Evolutionary conservation across 768 basidiomycete genomes (phyloP).

Genomic region (Mycena sanguinolenta): DNA sequence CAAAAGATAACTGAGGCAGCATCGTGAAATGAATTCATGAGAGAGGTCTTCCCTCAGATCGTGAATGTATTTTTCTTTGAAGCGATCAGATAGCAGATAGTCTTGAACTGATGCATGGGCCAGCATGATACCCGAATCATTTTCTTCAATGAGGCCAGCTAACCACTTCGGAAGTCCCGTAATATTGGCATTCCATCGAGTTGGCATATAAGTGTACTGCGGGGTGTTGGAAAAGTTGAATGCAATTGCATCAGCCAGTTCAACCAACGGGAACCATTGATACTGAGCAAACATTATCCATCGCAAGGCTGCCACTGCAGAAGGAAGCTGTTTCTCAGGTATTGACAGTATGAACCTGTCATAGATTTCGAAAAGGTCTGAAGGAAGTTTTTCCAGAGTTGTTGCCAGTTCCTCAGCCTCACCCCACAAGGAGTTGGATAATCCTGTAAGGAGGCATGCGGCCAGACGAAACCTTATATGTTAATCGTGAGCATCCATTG

Average conservation of each 20-base stretch:
- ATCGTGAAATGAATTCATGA: slow-evolving; percentile 1
- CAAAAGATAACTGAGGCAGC: slow-evolving; percentile 15
- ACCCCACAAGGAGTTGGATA: background rate
- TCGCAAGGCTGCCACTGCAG: background rate
- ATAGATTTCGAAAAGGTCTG: background rate
- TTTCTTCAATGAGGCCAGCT: background rate
- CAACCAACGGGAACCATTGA: background rate
- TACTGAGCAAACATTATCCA: background rate
- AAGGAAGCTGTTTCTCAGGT: background rate
- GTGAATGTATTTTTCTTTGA: no score
- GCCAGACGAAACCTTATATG: background rate
- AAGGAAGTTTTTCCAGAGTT: background rate
- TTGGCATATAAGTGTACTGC: background rate
- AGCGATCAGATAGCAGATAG: background rate
- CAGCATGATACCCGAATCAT: background rate
- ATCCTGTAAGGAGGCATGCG: background rate
- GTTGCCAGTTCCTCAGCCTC: background rate
- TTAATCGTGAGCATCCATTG: no score
- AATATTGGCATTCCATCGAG: background rate
- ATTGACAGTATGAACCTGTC: background rate
- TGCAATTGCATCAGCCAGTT: background rate
- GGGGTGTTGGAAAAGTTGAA: background rate
- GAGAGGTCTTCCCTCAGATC: background rate
- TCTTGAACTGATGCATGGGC: background rate
- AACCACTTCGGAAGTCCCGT: background rate